phyloP scores from a whole-genome alignment of 2,329 filamentous ascomycete genomes.

The Colletotrichum sp. region DNA sequence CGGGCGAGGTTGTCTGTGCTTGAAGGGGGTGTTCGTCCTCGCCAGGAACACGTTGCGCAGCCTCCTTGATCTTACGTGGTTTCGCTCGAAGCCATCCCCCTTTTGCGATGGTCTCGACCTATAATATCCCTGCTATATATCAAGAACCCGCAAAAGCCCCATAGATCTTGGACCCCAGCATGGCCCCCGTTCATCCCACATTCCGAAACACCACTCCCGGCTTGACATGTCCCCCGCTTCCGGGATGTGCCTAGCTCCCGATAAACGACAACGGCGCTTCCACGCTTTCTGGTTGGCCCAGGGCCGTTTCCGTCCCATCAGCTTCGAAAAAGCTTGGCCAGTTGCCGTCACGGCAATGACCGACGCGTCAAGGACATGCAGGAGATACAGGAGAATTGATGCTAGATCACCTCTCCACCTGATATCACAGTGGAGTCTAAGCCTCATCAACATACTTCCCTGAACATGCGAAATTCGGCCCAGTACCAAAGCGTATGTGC shows the following conservation, averaged over 20 bases:
- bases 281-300: not conserved
- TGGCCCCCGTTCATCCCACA: conserved; percentile 1
- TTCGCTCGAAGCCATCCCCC: not conserved
- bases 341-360: not conserved
- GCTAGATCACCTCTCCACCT: not conserved
- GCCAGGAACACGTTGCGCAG: not conserved
- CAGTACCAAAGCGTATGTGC: not conserved
- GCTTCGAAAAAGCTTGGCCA: not conserved
- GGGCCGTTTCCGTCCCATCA: not conserved
- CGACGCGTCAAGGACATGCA: not conserved
- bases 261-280: not conserved
- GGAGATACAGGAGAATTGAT: not conserved
- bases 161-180: not conserved
- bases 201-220: not conserved
- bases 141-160: not conserved
- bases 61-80: not conserved
- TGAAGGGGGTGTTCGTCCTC: not conserved
- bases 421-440: not conserved
- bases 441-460: not conserved
- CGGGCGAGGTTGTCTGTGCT: not conserved
- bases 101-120: not conserved
- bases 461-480: not conserved
- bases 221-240: not conserved
- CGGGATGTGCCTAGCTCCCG: not conserved
- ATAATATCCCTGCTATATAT: not conserved